Evolutionary conservation across 2,329 filamentous ascomycete genomes (phyloP), one percentile per base, ranked within the genome.

Genomic region (Myriangium duriaei): DNA sequence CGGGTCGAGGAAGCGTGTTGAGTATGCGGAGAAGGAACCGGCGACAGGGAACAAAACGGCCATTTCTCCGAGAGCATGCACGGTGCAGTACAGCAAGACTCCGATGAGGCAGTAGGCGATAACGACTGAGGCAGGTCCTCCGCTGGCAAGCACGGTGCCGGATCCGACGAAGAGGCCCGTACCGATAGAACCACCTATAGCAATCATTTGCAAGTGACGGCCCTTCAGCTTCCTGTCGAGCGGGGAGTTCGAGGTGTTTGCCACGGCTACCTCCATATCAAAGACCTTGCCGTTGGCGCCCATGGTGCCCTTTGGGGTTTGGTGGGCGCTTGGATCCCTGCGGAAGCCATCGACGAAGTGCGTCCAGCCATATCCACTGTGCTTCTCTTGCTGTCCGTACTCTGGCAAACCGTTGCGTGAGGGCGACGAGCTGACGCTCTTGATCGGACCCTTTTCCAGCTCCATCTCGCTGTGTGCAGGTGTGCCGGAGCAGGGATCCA

Each of bases 151-250:
- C 6, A 54, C 50, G 26, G 37, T 43, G 13, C 55, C 55, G 12
- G 50, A 51, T 21, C 54, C 55, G 33, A 58, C 51, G 47, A 58
- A 58, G 21, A 58, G 47, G 42, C 54, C 54, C 30, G 53, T 51
- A 34, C 54, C 54, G 51, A 94, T 94, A 9, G 82, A 88, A 30
- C 87, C 87, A 49, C 86, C 86, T 48, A 95, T 93, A 11, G 88
- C 88, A 67, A 95, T 95, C 88, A 95, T 95, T 64, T 95, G 87
- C 55, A 95, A 56, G 65, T 96, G 88, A 33, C 86, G 71, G 13
- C 78, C 76, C 61, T 92, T 91, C 48, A 93, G 62, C 56, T 76
- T 38, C 32, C 86, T 71, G 35, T 81, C 75, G 35, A 96, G 68
- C 6, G 79, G 76, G 34, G 82, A 79, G 47, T 78, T 71, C 3